Evolutionary conservation across 2,329 filamentous ascomycete species (phyloP), one percentile per base, ranked within the genome.

Genomic region (Fusarium nodosum): DNA sequence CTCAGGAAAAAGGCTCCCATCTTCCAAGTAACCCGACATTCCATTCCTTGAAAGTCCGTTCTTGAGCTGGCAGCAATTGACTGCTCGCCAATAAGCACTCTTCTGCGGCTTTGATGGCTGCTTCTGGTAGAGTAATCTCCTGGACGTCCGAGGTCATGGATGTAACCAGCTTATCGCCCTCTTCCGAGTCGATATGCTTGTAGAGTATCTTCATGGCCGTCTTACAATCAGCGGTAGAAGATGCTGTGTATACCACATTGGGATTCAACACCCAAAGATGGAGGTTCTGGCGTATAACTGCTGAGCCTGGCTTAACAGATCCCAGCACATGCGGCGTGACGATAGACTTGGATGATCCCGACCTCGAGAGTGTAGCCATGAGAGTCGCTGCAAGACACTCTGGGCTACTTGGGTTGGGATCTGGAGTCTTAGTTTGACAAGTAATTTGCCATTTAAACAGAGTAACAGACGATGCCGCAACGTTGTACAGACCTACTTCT

Each of bases 21-120:
- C 78, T 74, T 44, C 85, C 83, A 62, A 93, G 74, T 20, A 93
- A 75, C 3, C 89, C 90, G 7, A 93, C 88, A 28, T 84, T 84
- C 90, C 90, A 93, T n/a, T 85, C 86, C 74, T 87, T 83, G 69
- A 92, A 91, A 30, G 72, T 79, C 58, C 87, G 82, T 62, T 90
- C 87, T 11, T 80, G 80, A 1, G 69, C 75, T 2, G 91, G 90
- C 11, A 93, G 75, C 18, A 88, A 74, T 5, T 65, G 42, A 36
- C 83, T 86, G 68, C 85, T 89, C 10, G 73, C 74, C 13, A 80
- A 74, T 28, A 93, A 78, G 12, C 77, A 79, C 8, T 72, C 65
- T 2, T 77, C 69, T 9, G 90, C 77, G 31, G 80, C 79, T 7
- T 75, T 60, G 30, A 90, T 86, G 7, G 87, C 82, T 7, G 82